Conservation (phyloP, 2,329 filamentous ascomycete genomes). For the Coniochaeta sp. region DNA sequence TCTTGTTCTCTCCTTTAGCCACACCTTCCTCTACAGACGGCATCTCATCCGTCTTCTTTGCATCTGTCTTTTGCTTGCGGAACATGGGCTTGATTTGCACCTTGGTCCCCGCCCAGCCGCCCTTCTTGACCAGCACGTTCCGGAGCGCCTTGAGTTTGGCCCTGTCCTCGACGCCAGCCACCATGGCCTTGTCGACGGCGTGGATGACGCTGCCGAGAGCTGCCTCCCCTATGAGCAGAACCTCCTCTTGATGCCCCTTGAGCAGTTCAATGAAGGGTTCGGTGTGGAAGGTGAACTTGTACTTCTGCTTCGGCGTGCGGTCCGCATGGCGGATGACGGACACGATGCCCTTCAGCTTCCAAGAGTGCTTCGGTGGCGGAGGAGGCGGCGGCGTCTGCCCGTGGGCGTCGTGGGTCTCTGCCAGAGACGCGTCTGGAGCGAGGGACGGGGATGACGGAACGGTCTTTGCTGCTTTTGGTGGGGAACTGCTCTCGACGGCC, state of each 20-base stretch:
- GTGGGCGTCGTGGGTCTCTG: slow-evolving; percentile 16
- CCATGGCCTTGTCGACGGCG: slow-evolving; percentile 75
- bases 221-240: slow-evolving; percentile 84
- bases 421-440: slow-evolving; percentile 18
- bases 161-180: slow-evolving; percentile 73
- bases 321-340: slow-evolving; percentile 95
- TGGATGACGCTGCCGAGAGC: slow-evolving; percentile 83
- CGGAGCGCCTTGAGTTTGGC: slow-evolving; percentile 79
- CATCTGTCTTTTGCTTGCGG: slow-evolving; percentile 69
- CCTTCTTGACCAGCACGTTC: slow-evolving; percentile 86
- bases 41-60: slow-evolving; percentile 55
- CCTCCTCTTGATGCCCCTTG: slow-evolving; percentile 93
- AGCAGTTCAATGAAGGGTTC: slow-evolving; percentile 92
- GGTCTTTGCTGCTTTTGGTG: slow-evolving; percentile 30
- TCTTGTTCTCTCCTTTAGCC: slow-evolving; percentile 21
- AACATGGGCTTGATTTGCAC: slow-evolving; percentile 99
- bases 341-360: slow-evolving; percentile 97
- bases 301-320: slow-evolving; percentile 96
- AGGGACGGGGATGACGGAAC: slow-evolving; percentile 30
- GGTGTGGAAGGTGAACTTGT: slow-evolving; percentile 98
- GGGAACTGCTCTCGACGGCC: slow-evolving; percentile 16
- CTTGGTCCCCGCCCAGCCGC: slow-evolving; percentile 90
- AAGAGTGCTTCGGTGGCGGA: slow-evolving; percentile 73
- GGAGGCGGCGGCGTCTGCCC: slow-evolving; percentile 55
- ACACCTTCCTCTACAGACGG: slow-evolving; percentile 25